Evolutionary conservation across 2,329 filamentous ascomycete genomes (phyloP).

Genomic region (Fusarium verrucosum): DNA sequence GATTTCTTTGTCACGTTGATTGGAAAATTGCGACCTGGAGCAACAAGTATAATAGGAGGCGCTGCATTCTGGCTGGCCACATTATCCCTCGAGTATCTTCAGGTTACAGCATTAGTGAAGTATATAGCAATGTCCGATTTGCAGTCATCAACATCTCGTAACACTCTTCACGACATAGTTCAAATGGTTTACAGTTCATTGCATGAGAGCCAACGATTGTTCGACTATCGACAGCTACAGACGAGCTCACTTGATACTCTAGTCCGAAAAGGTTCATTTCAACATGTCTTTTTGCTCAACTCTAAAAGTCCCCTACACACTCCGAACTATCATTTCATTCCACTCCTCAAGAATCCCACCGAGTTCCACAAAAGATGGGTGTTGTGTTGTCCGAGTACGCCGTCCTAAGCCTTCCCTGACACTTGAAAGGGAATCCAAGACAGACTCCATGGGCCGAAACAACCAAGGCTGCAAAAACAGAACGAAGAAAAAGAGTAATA

Average conservation of each 20-base stretch:
- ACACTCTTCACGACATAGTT: slow-evolving; percentile 5
- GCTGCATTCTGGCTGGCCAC: neutral
- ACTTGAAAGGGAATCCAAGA: slow-evolving; percentile 51
- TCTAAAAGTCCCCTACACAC: slow-evolving; percentile 44
- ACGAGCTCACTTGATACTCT: slow-evolving; percentile 50
- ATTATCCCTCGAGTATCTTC: neutral
- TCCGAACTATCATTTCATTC: slow-evolving; percentile 41
- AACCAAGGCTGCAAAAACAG: slow-evolving; percentile 37
- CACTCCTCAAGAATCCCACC: slow-evolving; percentile 31
- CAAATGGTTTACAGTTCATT: neutral
- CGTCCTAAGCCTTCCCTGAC: slow-evolving; percentile 44
- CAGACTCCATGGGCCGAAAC: slow-evolving; percentile 35
- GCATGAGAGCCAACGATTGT: slow-evolving; percentile 29
- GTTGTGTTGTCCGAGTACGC: slow-evolving; percentile 38
- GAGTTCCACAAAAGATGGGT: slow-evolving; percentile 31
- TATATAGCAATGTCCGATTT: neutral
- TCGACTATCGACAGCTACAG: slow-evolving; percentile 31
- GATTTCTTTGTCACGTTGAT: neutral
- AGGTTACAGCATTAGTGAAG: neutral
- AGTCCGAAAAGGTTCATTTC: slow-evolving; percentile 37
- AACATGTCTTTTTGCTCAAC: slow-evolving; percentile 37
- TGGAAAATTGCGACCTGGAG: neutral
- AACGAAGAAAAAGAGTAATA: slow-evolving; percentile 31
- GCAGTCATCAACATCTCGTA: neutral
- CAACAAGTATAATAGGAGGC: neutral